Conservation (phyloP, 2,329 filamentous ascomycete species). For the Aspergillus nomiae region DNA sequence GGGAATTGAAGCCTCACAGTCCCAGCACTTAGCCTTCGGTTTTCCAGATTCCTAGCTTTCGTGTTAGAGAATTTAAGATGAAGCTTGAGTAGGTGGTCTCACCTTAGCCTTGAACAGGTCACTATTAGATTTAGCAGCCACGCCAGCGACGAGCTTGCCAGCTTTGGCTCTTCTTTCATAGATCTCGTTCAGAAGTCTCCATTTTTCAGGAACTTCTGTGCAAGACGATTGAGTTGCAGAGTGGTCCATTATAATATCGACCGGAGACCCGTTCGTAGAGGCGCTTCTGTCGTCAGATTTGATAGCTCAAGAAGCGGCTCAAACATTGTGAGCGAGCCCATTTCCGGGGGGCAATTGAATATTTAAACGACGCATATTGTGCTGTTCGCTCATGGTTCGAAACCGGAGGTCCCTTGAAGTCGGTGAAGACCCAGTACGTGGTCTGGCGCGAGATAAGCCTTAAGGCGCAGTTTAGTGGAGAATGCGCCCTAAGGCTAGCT, state of each 20-base stretch:
- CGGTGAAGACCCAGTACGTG: not conserved
- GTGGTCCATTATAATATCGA: not conserved
- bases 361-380: not conserved
- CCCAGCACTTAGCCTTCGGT: not conserved
- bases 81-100: not conserved
- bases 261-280: not conserved
- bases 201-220: not conserved
- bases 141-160: not conserved
- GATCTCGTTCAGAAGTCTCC: not conserved
- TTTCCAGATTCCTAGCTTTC: not conserved
- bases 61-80: not conserved
- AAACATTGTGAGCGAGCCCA: not conserved
- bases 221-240: not conserved
- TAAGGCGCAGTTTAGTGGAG: not conserved
- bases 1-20: not conserved
- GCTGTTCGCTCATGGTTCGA: not conserved
- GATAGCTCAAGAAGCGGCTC: not conserved
- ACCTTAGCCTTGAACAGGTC: not conserved
- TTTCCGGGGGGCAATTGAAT: not conserved
- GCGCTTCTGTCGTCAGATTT: not conserved
- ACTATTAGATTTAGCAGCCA: not conserved
- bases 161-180: not conserved
- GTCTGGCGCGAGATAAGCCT: not conserved
- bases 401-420: not conserved
- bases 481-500: not conserved